Conservation (phyloP, 345 rosid species). For the Citrus medica region DNA sequence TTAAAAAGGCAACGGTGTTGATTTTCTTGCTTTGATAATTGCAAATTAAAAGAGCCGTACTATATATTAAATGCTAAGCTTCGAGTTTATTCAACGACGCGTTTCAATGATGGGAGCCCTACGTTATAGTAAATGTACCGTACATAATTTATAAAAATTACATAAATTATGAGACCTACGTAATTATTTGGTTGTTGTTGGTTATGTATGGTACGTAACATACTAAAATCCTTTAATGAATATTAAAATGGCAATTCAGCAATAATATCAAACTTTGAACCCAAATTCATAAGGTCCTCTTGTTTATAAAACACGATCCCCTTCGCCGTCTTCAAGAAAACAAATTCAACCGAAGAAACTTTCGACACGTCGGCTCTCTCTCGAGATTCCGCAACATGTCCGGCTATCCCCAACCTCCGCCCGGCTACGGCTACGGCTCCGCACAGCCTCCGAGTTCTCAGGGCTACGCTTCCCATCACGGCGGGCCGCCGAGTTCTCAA, state of each 20-base stretch:
- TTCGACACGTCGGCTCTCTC: neutral
- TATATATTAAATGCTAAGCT: too few relatives aligned
- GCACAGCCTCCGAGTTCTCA: conserved; percentile 12
- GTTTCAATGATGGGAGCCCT: too few relatives aligned
- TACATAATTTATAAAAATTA: too few relatives aligned
- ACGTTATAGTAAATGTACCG: too few relatives aligned
- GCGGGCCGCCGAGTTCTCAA: conserved; percentile 34
- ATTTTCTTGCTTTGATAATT: neutral
- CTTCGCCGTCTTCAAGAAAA: neutral
- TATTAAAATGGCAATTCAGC: neutral
- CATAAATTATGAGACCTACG: too few relatives aligned
- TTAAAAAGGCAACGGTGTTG: neutral
- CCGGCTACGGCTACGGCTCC: conserved; percentile 61
- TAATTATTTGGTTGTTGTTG: too few relatives aligned
- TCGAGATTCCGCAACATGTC: conserved; percentile 20
- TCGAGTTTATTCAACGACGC: too few relatives aligned
- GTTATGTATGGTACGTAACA: too few relatives aligned
- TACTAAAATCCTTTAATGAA: too few relatives aligned
- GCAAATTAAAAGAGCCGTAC: neutral
- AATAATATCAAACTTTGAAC: neutral
- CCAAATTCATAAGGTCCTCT: neutral
- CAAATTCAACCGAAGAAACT: neutral
- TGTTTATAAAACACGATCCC: neutral
- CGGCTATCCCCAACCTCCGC: conserved; percentile 42
- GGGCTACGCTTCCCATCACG: conserved; percentile 4